Conservation (phyloP, 208 protist species). For the Trypanosoma caninum region DNA sequence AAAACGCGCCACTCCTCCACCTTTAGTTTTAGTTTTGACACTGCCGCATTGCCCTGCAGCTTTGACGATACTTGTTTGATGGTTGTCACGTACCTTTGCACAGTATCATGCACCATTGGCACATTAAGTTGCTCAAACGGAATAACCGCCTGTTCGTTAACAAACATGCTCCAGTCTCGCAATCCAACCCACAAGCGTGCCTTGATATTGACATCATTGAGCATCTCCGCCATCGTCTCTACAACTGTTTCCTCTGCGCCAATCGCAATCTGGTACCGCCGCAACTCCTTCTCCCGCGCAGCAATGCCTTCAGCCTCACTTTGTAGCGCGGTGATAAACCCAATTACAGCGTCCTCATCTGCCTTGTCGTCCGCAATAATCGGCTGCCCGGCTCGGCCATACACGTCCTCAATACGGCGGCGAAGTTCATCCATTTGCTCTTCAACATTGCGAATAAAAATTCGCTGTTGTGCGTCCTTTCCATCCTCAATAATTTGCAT, state of each 20-base stretch:
- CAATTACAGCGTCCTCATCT: slow-evolving; percentile 74
- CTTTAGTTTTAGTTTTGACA: slow-evolving; percentile 71
- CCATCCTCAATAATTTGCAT: slow-evolving; percentile 87
- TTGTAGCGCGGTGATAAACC: slow-evolving; percentile 80
- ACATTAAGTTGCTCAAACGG: slow-evolving; percentile 82
- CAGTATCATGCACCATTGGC: slow-evolving; percentile 61
- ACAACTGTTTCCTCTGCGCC: slow-evolving; percentile 89
- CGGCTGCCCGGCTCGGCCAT: slow-evolving; percentile 80
- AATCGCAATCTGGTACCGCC: slow-evolving; percentile 86
- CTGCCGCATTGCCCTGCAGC: slow-evolving; percentile 77
- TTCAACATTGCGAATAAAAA: slow-evolving; percentile 92
- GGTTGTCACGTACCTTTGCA: slow-evolving; percentile 81
- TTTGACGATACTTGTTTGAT: slow-evolving; percentile 91
- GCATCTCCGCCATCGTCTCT: slow-evolving; percentile 88
- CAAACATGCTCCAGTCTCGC: slow-evolving; percentile 84
- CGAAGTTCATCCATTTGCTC: slow-evolving; percentile 92
- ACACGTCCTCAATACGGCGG: slow-evolving; percentile 82
- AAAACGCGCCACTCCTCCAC: slow-evolving; percentile 94
- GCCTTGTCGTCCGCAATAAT: slow-evolving; percentile 86
- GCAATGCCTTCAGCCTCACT: slow-evolving; percentile 76
- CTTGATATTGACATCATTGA: slow-evolving; percentile 92
- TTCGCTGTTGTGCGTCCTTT: slow-evolving; percentile 85
- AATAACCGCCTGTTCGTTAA: slow-evolving; percentile 44
- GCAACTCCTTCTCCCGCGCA: slow-evolving; percentile 84
- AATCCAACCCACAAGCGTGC: slow-evolving; percentile 80